These are phyloP conservation scores for Cyberlindnera mrakii DNA, from an alignment of 805 yeast genomes.

Conservation along the genomic window DNA sequence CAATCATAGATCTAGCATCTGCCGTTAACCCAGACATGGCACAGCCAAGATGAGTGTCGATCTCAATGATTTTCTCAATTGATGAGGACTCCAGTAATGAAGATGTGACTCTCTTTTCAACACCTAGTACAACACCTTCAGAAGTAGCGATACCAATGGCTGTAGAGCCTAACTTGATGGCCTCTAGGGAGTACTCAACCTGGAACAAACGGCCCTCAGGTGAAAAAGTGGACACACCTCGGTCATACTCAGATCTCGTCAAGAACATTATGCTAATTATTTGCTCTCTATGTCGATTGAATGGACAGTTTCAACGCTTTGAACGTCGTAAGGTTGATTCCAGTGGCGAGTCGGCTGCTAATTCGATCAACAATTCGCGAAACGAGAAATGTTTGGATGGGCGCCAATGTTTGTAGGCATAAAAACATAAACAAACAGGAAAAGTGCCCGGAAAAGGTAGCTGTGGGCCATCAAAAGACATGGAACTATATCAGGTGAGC, in stretches of 20 bases:
- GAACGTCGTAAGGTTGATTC: not conserved
- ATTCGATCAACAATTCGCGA: not conserved
- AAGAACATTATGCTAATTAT: conserved; percentile 59
- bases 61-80: conserved; percentile 93
- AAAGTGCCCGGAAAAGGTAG: not conserved
- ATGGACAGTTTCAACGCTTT: not conserved
- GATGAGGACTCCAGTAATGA: conserved; percentile 85
- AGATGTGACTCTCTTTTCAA: conserved; percentile 95
- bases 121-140: conserved; percentile 94
- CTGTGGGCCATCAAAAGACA: not conserved
- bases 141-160: conserved; percentile 95
- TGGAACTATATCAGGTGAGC: conserved; percentile 6
- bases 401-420: not conserved
- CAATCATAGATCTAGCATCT: conserved; percentile 97
- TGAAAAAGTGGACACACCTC: conserved; percentile 97
- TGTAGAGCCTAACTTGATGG: conserved; percentile 93
- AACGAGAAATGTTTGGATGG: not conserved
- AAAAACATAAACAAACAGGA: not conserved
- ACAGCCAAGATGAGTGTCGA: conserved; percentile 91
- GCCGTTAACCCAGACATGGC: conserved; percentile 99
- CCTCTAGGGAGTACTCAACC: conserved; percentile 96
- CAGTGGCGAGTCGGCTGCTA: not conserved
- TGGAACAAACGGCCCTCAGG: conserved; percentile 98
- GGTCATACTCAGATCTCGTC: conserved; percentile 98
- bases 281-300: not conserved